phyloP scores from a whole-genome alignment of 2,329 filamentous ascomycete genomes.

The Diaporthe sp. region DNA sequence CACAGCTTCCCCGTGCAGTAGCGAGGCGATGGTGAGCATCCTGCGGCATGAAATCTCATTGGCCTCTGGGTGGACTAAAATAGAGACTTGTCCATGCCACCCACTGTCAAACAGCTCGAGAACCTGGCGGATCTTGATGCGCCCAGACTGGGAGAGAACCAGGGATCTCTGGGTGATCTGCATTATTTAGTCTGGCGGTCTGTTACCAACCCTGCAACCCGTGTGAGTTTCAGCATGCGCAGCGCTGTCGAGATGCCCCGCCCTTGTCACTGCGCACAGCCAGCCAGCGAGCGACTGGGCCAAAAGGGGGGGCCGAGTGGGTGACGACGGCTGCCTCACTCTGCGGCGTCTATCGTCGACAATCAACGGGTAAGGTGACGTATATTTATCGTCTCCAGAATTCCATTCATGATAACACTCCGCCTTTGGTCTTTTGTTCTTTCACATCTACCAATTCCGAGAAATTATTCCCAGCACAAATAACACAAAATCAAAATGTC shows the following conservation, averaged over 20 bases:
- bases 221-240: slow-evolving; percentile 16
- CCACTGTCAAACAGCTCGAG: neutral
- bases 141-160: neutral
- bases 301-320: slow-evolving; percentile 20
- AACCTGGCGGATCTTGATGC: neutral
- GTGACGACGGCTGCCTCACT: slow-evolving; percentile 30
- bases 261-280: slow-evolving; percentile 33
- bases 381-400: slow-evolving; percentile 11
- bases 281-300: slow-evolving; percentile 1
- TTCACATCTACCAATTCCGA: neutral
- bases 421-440: neutral
- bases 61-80: neutral
- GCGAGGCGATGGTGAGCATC: neutral
- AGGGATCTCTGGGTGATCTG: slow-evolving; percentile 21
- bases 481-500: slow-evolving; percentile 32
- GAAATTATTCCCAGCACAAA: neutral
- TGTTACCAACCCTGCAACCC: slow-evolving; percentile 20
- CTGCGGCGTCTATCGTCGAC: neutral
- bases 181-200: slow-evolving; percentile 26
- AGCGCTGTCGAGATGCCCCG: neutral
- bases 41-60: neutral
- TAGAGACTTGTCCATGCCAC: neutral
- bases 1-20: neutral
- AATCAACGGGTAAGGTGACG: neutral
- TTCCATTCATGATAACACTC: neutral